Conservation (phyloP, 2,329 filamentous ascomycete genomes). For the Albifimbria verrucaria region DNA sequence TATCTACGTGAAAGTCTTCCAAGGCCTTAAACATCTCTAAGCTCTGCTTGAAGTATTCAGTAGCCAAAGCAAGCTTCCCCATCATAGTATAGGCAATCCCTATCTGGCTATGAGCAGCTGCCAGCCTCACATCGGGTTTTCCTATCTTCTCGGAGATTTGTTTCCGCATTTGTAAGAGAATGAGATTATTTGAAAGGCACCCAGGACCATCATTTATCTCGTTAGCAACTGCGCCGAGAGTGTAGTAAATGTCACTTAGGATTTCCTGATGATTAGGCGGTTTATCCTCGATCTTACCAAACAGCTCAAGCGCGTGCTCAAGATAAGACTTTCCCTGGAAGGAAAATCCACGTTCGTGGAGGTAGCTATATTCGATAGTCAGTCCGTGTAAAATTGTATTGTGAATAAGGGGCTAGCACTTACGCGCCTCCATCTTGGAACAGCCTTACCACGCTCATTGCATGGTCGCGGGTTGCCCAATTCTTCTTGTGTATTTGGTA, state of each 20-base stretch:
- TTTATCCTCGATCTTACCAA: background rate
- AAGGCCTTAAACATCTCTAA: background rate
- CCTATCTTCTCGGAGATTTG: background rate
- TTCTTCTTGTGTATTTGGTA: background rate
- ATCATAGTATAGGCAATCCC: constrained; percentile 4
- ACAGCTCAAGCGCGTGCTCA: background rate
- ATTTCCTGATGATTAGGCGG: background rate
- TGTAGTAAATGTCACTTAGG: background rate
- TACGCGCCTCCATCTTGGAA: background rate
- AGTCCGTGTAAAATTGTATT: too few species aligned
- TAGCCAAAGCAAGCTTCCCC: background rate
- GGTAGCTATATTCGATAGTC: background rate
- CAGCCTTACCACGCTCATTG: background rate
- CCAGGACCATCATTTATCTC: constrained; percentile 1
- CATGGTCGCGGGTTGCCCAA: background rate
- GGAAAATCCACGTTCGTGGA: background rate
- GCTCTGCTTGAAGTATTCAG: constrained; percentile 1
- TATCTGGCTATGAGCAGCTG: constrained; percentile 1
- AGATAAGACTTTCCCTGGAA: background rate
- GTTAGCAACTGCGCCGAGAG: background rate
- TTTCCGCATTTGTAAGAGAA: background rate
- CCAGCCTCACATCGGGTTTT: background rate
- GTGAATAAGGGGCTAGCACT: background rate
- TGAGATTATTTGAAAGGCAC: background rate
- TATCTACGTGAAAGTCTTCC: background rate